A percentile compares a stretch with the other conserved stretches of the same genome.
phyloP scores from a whole-genome alignment of 2,329 filamentous ascomycete species.

The Fonsecaea multimorphosa region DNA sequence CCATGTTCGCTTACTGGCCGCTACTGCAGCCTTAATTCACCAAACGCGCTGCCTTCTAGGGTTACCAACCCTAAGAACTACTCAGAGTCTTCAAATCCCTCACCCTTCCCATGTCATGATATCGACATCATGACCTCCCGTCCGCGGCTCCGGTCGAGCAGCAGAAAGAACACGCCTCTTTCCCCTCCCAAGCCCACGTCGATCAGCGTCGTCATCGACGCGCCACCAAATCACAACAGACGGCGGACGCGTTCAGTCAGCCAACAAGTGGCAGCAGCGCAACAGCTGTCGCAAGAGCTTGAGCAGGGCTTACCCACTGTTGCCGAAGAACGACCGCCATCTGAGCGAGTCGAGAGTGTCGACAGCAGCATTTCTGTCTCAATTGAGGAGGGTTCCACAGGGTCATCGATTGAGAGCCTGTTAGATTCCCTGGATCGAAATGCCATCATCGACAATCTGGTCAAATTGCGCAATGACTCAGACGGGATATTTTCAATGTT shows the following conservation, averaged over 20 bases:
- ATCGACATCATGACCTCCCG: conserved; percentile 26
- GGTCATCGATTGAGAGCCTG: conserved; percentile 17
- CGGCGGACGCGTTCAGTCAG: conserved; percentile 21
- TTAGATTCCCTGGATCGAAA: conserved; percentile 30
- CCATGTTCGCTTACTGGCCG: neutral
- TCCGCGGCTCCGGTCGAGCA: conserved; percentile 26
- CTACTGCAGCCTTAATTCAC: conserved; percentile 12
- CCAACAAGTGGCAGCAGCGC: conserved; percentile 21
- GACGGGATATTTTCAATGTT: conserved; percentile 25
- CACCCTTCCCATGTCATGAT: neutral
- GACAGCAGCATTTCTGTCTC: conserved; percentile 6
- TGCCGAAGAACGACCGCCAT: conserved; percentile 15
- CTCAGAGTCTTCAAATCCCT: conserved; percentile 1
- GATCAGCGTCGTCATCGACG: conserved; percentile 12
- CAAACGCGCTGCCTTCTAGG: conserved; percentile 17
- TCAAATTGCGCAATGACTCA: conserved; percentile 28
- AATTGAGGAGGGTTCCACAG: conserved; percentile 3
- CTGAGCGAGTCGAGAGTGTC: conserved; percentile 4
- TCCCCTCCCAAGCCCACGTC: conserved; percentile 26
- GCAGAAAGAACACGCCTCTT: conserved; percentile 28
- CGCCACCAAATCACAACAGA: conserved; percentile 17
- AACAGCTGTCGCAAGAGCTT: conserved; percentile 25
- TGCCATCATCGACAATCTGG: conserved; percentile 32
- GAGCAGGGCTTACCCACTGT: conserved; percentile 19
- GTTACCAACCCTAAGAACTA: conserved; percentile 30